Evolutionary conservation across 371 early-diverging fungal species (phyloP).

Genomic region (Lichtheimia ornata): DNA sequence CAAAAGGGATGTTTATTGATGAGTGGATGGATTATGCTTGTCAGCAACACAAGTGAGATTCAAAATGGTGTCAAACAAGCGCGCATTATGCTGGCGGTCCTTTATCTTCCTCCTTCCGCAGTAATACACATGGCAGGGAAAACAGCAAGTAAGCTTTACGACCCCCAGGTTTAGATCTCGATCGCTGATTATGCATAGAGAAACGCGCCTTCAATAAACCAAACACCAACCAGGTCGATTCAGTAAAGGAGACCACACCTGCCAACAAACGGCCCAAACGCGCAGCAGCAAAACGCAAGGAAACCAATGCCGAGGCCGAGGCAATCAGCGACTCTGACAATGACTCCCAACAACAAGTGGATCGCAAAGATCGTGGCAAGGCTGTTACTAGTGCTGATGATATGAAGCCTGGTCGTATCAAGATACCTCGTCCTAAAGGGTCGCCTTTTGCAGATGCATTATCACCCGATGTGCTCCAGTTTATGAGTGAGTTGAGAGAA

Average conservation of each 20-base stretch:
- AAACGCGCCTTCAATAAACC: background rate
- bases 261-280: background rate
- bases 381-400: conserved; percentile 1
- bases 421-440: conserved; percentile 47
- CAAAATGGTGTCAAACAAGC: no score
- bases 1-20: no score
- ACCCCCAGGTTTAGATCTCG: no score
- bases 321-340: background rate
- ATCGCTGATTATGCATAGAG: background rate
- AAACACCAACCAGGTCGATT: conserved; percentile 3
- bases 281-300: background rate
- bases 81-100: no score
- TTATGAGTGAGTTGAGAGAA: conserved; percentile 46
- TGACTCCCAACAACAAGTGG: background rate
- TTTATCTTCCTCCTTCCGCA: no score
- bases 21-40: no score
- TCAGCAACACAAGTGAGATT: no score
- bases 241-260: background rate
- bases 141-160: no score
- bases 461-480: conserved; percentile 49
- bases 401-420: conserved; percentile 24
- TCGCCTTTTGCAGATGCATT: conserved; percentile 56
- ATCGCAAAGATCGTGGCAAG: background rate
- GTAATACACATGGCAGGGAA: no score
- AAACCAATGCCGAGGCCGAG: background rate